Base-by-base conservation (phyloP, 148 eudicot genomes). In the Vaccinium vitisidaea region DNA sequence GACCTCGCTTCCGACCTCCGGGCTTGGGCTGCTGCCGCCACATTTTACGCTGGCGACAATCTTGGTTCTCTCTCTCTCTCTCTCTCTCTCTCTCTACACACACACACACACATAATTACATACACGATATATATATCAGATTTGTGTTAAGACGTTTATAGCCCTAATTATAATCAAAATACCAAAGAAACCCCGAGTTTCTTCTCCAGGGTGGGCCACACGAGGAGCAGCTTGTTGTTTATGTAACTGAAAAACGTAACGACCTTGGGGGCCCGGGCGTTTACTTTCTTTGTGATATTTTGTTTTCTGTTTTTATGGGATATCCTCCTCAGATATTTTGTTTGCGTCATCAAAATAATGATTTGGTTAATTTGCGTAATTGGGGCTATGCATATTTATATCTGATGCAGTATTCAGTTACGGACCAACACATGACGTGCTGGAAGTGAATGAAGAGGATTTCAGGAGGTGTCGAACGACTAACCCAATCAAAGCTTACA, bases 21-120 rank as follows among this genome's bases (percentile, higher is more conserved):
- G 23, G 30, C 79, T 46, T 76, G 79, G 79, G 79, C 79, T 76
- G 79, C 79, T 76, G 53, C 79, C 79, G 19, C 30, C 56, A 76
- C 79, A 49, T 76, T 76, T 76, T 49, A 76, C 18, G 56, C 53
- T n/a, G 79, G 79, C 56, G 79, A 76, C 79, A 76, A 76, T 75
- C 79, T 75, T 48, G 79, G 79, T 76, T 46, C 53, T 76, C 32
- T 46, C 77, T 46, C 77, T 32, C 77, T 73, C 25, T 9, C 6
- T 71, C 71, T 65, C 71, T 65, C 13, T 63, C 70, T 65, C 71
- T 65, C 30, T 23, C 59, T 2, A 30, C 30, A 30, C 32, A 30
- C n/a, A 27, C 36, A 32, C 36, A 32, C 36, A 32, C 36, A 32
- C 36, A 32, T 32, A 32, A 32, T 32, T 32, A 32, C 36, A 32